Conservation (phyloP, 139 green algal genomes). For the Tetradesmus obliquus region DNA sequence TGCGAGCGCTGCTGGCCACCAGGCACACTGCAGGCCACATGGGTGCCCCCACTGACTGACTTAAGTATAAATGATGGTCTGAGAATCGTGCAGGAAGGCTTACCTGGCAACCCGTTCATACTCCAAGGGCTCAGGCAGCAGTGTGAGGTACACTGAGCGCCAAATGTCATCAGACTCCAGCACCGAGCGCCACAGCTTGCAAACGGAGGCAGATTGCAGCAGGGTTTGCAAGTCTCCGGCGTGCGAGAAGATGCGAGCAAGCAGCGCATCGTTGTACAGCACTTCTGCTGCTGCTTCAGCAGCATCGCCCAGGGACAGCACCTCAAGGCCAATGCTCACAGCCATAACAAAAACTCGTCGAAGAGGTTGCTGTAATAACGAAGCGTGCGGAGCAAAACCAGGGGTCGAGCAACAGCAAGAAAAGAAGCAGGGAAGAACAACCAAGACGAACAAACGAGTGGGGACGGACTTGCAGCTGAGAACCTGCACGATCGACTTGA, state of each 20-base stretch:
- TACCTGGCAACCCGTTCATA: not conserved
- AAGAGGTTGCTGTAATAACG: not conserved
- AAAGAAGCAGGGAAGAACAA: not conserved
- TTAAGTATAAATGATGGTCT: not conserved
- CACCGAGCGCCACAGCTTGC: not conserved
- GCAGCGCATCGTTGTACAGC: not conserved
- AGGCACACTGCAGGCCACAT: not conserved
- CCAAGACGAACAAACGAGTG: not conserved
- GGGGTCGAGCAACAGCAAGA: not conserved
- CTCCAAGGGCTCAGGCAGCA: not conserved
- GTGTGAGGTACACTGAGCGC: not conserved
- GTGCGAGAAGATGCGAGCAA: not conserved
- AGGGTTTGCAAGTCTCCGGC: not conserved
- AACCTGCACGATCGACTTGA: not conserved
- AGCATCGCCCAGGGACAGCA: not conserved
- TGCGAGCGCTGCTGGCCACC: not conserved
- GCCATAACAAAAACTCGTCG: not conserved
- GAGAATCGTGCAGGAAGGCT: not conserved
- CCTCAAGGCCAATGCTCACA: not conserved
- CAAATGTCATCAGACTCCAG: constrained; percentile 20
- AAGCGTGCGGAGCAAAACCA: not conserved
- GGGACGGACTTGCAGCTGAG: too few species aligned
- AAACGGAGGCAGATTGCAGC: not conserved
- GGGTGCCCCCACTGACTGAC: not conserved
- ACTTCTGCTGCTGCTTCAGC: constrained; percentile 9